phyloP scores from a whole-genome alignment of 2,329 filamentous ascomycete genomes.

The Daldinia sp. region DNA sequence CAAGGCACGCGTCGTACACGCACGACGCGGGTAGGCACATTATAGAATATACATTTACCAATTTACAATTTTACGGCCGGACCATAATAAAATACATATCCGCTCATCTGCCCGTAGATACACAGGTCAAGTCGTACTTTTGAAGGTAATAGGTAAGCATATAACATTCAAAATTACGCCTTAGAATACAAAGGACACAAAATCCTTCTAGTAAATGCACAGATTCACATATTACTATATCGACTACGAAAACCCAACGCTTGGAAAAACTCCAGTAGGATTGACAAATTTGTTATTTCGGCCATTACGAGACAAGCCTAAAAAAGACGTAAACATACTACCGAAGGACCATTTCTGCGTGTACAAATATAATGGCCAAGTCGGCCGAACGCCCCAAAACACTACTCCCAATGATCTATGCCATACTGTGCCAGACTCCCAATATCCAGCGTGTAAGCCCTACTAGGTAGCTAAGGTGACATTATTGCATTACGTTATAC shows the following conservation, averaged over 20 bases:
- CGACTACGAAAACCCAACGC: background rate
- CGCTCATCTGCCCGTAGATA: too few relatives aligned
- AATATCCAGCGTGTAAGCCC: slow-evolving; percentile 22
- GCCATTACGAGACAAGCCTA: slow-evolving; percentile 34
- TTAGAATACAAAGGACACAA: too few relatives aligned
- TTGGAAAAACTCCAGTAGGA: background rate
- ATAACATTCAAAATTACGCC: too few relatives aligned
- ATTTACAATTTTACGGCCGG: too few relatives aligned
- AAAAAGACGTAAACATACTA: slow-evolving; percentile 38
- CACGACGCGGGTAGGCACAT: too few relatives aligned
- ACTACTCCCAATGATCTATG: slow-evolving; percentile 24
- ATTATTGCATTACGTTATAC: slow-evolving; percentile 43
- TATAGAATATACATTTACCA: too few relatives aligned
- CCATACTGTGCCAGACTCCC: slow-evolving; percentile 12
- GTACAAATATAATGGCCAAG: slow-evolving; percentile 39
- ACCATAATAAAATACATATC: too few relatives aligned
- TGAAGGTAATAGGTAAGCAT: too few relatives aligned
- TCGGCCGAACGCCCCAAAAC: slow-evolving; percentile 24
- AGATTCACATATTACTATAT: background rate
- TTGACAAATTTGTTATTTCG: slow-evolving; percentile 30
- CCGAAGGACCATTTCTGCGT: slow-evolving; percentile 34
- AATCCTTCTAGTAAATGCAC: background rate
- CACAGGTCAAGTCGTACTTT: too few relatives aligned
- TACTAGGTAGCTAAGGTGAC: slow-evolving; percentile 16
- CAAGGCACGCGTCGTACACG: too few relatives aligned